Evolutionary conservation across 176 grass and related monocot species (phyloP), one percentile per base, ranked within the genome.

Genomic region (Triticum timopheevii): DNA sequence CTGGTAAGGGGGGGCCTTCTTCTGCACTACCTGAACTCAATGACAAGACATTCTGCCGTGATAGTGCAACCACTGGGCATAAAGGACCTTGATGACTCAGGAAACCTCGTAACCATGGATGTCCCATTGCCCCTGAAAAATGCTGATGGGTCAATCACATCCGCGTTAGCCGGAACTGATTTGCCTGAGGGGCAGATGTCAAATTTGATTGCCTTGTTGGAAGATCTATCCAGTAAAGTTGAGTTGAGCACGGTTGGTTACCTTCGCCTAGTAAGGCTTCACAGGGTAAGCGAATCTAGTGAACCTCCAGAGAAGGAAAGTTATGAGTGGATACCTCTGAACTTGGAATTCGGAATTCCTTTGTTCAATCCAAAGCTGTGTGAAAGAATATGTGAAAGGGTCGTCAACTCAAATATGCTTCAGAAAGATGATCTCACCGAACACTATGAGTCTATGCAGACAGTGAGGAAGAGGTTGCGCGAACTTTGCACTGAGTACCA

Each of bases 301-400:
- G 77, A 80, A 39, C 23, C 23, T 70, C 6, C 83, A 16, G 56
- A 86, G 40, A 81, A 92, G 30, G 82, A 54, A 70, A 83, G 59
- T 73, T 98, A 87, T 24, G 89, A 93, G 66, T 98, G 97, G 97
- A 79, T 98, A 76, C 94, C 97, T 13, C 71, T 96, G 80, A 92
- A 85, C n/a, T 81, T 98, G 85, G 97, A 98, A 87, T 98, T 94
- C 74, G 94, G 97, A 19, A 89, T 98, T 36, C 97, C 97, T 39
- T 73, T 98, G 78, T 94, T 98, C 85, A 96, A 85, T 86, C 97
- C 97, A 56, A 94, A 90, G 24, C 78, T 98, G 79, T 98, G 97
- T 58, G 81, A 93, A 84, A 92, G 61, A 76, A 98, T 98, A 73
- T 95, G 96, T 49, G 84, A 94, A 83, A 92, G 90, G 65, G 88